Evolutionary conservation across 106 monocot species (phyloP), one percentile per base, ranked within the genome.

Genomic region (Allium cepa): DNA sequence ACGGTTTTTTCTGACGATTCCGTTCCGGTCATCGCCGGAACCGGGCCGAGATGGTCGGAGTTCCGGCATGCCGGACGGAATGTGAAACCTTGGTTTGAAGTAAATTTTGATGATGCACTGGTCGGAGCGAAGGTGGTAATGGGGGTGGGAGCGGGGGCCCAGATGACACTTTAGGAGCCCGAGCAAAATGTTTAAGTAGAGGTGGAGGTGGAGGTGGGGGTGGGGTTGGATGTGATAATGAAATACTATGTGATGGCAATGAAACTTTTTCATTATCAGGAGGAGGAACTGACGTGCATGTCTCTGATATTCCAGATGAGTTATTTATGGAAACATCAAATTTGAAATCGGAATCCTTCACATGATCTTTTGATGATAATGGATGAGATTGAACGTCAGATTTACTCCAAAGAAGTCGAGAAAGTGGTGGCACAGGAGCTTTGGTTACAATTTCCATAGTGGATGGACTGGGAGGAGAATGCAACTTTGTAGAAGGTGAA

Each of bases 131-230:
- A 16, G 80, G 67, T 52, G 76, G 62, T 26, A 72, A 53, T 59
- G 64, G 53, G n/a, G 53, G 67, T 52, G 50, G 52, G 7, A 16
- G 18, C 15, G 11, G 17, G 62, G 57, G 63, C 8, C 46, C 36
- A 58, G 64, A 11, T 67, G 22, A 14, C 6, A 18, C 3, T 48
- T 10, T 52, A 51, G 4, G 8, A 46, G 17, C 50, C 56, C 69
- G 49, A 45, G 63, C 13, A 26, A 9, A 27, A 81, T 16, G 53
- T 62, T 56, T 45, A 47, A 63, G 47, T 26, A 59, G 62, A 26
- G 80, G 67, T 57, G 76, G 62, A 55, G 76, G 60, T 59, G 64
- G 53, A 36, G 53, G 67, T 52, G 59, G n/a, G 46, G 17, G 62
- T 17, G 59, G 63, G 47, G 62, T 14, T 22, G 22, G 22, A 22